A percentile compares a stretch with the other conserved stretches of the same genome.
These are phyloP conservation scores for Erysimum cheiranthoides DNA, from an alignment of 345 rosid species.

Conservation along the genomic window DNA sequence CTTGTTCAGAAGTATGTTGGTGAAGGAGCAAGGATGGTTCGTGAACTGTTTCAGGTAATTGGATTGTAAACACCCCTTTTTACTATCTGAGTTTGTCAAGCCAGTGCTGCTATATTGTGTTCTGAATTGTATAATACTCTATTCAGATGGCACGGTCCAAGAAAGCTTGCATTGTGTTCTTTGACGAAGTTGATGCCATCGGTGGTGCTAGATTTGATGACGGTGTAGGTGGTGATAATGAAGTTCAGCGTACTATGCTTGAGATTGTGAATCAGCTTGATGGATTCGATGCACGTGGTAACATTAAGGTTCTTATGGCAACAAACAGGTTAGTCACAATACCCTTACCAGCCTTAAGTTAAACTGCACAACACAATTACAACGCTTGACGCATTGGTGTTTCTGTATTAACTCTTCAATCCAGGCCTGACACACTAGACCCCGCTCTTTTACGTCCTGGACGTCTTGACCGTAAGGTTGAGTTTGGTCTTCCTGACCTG, in stretches of 20 bases:
- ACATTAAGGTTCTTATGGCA: conserved; percentile 99
- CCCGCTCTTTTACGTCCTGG: conserved; percentile 97
- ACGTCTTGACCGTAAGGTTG: conserved; percentile 90
- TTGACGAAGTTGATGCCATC: conserved; percentile 89
- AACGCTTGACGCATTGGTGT: not conserved
- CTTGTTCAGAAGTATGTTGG: conserved; percentile 99
- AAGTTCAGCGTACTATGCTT: conserved; percentile 87
- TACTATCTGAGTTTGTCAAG: not conserved
- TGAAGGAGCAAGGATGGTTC: conserved; percentile 99
- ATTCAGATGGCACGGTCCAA: conserved; percentile 85
- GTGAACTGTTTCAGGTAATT: conserved; percentile 92
- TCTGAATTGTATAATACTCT: conserved; percentile 13
- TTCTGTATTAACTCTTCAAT: not conserved
- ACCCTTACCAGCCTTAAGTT: not conserved
- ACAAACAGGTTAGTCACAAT: conserved; percentile 76
- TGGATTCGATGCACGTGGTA: conserved; percentile 93
- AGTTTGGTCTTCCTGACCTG: conserved; percentile 91
- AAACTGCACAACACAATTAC: not conserved
- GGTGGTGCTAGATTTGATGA: conserved; percentile 94
- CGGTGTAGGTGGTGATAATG: conserved; percentile 89
- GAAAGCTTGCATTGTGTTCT: conserved; percentile 86
- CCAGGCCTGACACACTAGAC: conserved; percentile 92
- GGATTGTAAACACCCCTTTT: not conserved
- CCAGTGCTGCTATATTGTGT: conserved; percentile 4
- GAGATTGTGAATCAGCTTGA: conserved; percentile 89